Evolutionary conservation across 345 rosid species (phyloP), one percentile per base, ranked within the genome.

Genomic region (Xanthoceras sorbifolium): DNA sequence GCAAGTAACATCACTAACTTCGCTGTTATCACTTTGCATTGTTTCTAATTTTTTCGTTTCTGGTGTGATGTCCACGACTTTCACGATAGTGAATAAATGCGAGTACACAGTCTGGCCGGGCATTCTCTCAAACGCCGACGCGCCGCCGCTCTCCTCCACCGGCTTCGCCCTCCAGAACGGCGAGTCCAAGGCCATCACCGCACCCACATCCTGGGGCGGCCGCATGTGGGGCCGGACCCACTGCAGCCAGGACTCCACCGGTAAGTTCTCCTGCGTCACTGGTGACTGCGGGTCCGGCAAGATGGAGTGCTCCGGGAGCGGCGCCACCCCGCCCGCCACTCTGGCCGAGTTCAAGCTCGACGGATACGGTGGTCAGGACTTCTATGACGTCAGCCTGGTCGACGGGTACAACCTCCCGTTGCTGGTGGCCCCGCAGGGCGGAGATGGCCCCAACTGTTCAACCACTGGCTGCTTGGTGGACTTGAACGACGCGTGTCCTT

Each of bases 331-430:
- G 0, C 99, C 99, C 0, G 91, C 98, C 1, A 92, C 98, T 0
- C 85, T 96, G 0, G 94, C 94, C 1, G 99, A 96, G 71, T 92
- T 96, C 84, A 96, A 87, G 52, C 87, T 96, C 8, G 88, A 89
- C 77, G 98, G 98, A 9, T 81, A 78, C 32, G 94, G 91, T 0
- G 97, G 94, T 0, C 81, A 86, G 0, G 99, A 95, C 74, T 95
- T 69, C 81, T 95, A 85, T 63, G 98, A 95, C 67, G 97, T 93
- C 0, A 95, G 99, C 72, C 89, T 95, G 59, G 99, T 95, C 0
- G 99, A 95, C 59, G 99, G 99, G 55, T 95, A 92, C 91, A 95
- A 95, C 83, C 85, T 95, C n/a, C 92, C 98, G 7, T 29, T 95
- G 88, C 74, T 90, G 36, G 92, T 95, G 0, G 91, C 79, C 3